A percentile compares a stretch with the other conserved stretches of the same genome.
Conservation (phyloP, 495 filamentous ascomycete species). For the Lepidopterella palustris region DNA sequence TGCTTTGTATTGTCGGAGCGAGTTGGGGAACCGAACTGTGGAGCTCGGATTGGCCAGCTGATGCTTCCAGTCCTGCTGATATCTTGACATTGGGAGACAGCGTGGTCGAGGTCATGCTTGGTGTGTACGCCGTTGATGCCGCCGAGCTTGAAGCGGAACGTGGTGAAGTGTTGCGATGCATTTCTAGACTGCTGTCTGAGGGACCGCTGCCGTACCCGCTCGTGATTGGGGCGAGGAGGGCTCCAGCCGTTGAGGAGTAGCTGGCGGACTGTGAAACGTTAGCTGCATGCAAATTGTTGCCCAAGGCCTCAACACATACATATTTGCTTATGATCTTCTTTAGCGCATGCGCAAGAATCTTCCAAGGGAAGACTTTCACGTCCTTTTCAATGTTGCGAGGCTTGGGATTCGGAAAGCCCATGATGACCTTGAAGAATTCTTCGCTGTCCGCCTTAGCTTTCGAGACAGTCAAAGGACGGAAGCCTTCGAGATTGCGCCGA, state of each 20-base stretch:
- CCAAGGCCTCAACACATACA: conserved; percentile 46
- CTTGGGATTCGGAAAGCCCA: conserved; percentile 93
- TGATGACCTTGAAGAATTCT: conserved; percentile 97
- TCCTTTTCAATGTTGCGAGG: conserved; percentile 98
- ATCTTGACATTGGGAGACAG: conserved; percentile 21
- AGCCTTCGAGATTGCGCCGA: conserved; percentile 87
- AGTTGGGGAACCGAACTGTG: conserved; percentile 20
- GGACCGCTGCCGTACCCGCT: conserved; percentile 16
- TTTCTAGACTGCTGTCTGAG: conserved; percentile 7
- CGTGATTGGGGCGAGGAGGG: conserved; percentile 27
- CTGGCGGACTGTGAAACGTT: conserved; percentile 27
- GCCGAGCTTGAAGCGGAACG: conserved; percentile 21
- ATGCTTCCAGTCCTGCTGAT: conserved; percentile 28
- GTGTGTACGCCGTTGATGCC: conserved; percentile 19
- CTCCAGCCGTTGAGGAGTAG: conserved; percentile 41
- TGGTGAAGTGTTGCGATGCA: conserved; percentile 21
- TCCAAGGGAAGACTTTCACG: conserved; percentile 97
- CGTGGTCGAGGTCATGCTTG: conserved; percentile 21
- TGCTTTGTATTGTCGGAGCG: conserved; percentile 13
- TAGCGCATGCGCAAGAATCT: conserved; percentile 67
- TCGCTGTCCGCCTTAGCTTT: conserved; percentile 88
- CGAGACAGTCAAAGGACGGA: conserved; percentile 81
- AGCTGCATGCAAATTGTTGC: neutral
- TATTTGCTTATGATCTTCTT: conserved; percentile 99
- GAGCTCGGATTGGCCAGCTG: conserved; percentile 16